Percentiles rank a stretch among this genome's conserved stretches.
Conservation (phyloP, 305 asterid species). For the Solanum hybrid region DNA sequence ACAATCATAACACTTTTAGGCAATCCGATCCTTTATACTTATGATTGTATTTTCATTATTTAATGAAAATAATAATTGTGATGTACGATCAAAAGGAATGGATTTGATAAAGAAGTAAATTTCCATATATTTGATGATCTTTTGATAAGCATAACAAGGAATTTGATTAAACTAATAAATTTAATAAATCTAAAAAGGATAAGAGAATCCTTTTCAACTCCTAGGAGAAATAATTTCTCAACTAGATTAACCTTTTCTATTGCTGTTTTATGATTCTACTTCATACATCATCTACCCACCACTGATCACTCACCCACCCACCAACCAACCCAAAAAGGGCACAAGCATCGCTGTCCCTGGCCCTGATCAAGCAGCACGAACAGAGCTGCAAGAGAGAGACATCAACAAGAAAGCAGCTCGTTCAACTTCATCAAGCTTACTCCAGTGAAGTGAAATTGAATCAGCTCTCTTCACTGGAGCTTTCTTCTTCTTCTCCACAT, state of each 20-base stretch:
- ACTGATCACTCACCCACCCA: neutral
- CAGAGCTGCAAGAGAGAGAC: slow-evolving; percentile 57
- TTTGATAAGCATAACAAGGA: neutral
- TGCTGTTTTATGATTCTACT: neutral
- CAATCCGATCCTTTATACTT: too few relatives aligned
- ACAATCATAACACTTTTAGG: neutral
- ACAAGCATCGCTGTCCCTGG: neutral
- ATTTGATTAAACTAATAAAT: neutral
- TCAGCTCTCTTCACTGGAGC: neutral
- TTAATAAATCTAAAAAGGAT: neutral
- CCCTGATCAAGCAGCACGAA: slow-evolving; percentile 21
- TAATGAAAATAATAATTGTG: neutral
- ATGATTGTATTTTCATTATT: neutral
- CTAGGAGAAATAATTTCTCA: neutral
- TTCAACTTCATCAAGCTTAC: slow-evolving; percentile 51
- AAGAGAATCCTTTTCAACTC: neutral
- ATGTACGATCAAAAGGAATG: neutral
- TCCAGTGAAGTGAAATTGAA: slow-evolving; percentile 16
- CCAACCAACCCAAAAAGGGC: neutral
- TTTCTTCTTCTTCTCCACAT: slow-evolving; percentile 19
- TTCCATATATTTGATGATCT: neutral
- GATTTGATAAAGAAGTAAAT: neutral
- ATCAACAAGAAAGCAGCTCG: slow-evolving; percentile 58
- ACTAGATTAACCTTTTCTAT: neutral
- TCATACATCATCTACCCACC: neutral